Percentiles rank a stretch among this genome's conserved stretches.
Evolutionary conservation across 345 rosid species (phyloP).

Genomic region (Psidium friedrichsthalianum): DNA sequence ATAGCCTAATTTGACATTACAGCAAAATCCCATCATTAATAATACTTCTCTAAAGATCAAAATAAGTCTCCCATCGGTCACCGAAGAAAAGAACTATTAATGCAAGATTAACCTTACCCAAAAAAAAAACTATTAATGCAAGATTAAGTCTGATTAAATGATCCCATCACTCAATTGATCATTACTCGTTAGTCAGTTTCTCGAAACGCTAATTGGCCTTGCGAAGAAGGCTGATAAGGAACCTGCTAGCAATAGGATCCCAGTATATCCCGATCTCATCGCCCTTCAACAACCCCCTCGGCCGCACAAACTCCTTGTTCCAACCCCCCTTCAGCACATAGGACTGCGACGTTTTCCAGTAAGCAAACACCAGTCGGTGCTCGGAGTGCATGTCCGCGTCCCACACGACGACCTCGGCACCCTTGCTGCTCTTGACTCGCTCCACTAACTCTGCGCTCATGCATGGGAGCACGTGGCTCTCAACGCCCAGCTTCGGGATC

Average conservation of each 20-base stretch:
- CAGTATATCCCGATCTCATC: neutral
- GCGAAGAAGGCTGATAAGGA: neutral
- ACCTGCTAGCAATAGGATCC: neutral
- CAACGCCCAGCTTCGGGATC: neutral
- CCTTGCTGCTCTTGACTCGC: neutral
- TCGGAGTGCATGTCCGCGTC: neutral
- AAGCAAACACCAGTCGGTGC: neutral
- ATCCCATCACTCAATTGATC: too few species aligned
- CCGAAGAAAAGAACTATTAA: neutral
- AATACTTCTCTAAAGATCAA: neutral
- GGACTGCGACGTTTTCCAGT: neutral
- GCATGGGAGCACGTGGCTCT: neutral
- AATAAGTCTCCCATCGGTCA: neutral
- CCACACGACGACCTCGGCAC: neutral
- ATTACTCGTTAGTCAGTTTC: neutral
- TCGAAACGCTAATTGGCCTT: neutral
- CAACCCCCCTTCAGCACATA: neutral
- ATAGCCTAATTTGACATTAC: neutral
- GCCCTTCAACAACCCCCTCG: neutral
- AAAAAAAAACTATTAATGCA: neutral
- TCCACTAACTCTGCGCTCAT: neutral
- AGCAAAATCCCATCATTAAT: neutral
- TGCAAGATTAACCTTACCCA: neutral
- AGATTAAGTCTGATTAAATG: too few species aligned
- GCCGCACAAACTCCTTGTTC: neutral